Evolutionary conservation across 495 filamentous ascomycete genomes (phyloP).

Genomic region (Chaetomium tenue): DNA sequence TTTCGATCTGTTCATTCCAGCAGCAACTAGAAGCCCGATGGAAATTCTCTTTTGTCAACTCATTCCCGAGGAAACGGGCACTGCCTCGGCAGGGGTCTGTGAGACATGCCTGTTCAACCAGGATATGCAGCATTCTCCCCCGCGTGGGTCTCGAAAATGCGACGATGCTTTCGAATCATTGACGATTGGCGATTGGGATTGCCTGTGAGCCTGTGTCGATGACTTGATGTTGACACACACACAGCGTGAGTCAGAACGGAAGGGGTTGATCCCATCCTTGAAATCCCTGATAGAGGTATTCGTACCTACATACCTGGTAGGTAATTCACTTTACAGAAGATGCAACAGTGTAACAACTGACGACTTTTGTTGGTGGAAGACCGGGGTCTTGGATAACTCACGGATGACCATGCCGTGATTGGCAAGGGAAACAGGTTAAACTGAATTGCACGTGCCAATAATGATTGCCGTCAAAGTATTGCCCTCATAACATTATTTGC

Average conservation of each 20-base stretch:
- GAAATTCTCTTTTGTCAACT: not conserved
- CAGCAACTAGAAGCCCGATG: constrained; percentile 17
- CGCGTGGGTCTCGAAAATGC: not conserved
- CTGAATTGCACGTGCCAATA: constrained; percentile 6
- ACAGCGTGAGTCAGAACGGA: no score
- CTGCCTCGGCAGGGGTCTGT: not conserved
- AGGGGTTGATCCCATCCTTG: no score
- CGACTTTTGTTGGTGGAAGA: not conserved
- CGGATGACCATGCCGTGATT: not conserved
- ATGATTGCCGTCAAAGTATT: not conserved
- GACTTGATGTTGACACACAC: no score
- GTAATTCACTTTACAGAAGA: no score
- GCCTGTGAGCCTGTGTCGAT: no score
- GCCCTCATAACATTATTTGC: constrained; percentile 1
- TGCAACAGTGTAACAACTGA: no score
- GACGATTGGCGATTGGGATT: no score
- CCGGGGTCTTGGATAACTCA: not conserved
- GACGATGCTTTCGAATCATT: no score
- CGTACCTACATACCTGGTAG: no score
- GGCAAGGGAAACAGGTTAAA: not conserved
- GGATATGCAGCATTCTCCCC: not conserved
- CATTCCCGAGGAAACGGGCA: not conserved
- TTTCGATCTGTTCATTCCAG: constrained; percentile 26
- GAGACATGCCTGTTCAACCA: not conserved
- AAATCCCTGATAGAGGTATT: no score